phyloP scores from a whole-genome alignment of 2,329 filamentous ascomycete genomes.

The Diplodia seriata region DNA sequence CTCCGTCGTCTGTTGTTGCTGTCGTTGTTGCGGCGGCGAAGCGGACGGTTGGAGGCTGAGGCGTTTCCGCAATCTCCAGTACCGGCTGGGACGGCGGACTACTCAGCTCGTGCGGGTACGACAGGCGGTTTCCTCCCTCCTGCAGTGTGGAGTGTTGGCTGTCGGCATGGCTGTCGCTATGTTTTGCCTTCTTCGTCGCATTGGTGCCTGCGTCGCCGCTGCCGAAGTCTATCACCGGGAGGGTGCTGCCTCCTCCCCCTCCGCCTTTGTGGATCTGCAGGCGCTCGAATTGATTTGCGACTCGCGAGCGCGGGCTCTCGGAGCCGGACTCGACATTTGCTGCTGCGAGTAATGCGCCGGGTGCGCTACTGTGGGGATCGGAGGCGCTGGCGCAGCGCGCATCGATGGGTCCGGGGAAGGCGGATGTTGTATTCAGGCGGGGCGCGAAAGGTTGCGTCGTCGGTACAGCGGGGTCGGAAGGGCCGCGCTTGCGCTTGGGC shows the following conservation, averaged over 20 bases:
- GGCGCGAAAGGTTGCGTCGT: conserved; percentile 30
- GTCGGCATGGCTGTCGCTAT: conserved; percentile 2
- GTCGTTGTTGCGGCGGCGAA: conserved; percentile 7
- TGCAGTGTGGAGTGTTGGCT: not conserved
- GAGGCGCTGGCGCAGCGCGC: conserved; percentile 14
- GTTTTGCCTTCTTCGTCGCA: conserved; percentile 29
- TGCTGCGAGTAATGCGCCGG: conserved; percentile 1
- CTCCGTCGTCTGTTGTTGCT: not conserved
- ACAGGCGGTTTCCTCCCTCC: not conserved
- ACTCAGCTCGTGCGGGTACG: not conserved
- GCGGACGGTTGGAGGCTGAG: not conserved
- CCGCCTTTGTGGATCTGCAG: conserved; percentile 21
- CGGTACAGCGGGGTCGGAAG: conserved; percentile 31
- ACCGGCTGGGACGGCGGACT: conserved; percentile 25
- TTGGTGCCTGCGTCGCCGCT: conserved; percentile 9
- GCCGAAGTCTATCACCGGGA: conserved; percentile 29
- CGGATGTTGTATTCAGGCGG: conserved; percentile 32
- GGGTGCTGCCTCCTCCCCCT: not conserved
- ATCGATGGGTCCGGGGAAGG: conserved; percentile 28
- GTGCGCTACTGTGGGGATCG: conserved; percentile 26
- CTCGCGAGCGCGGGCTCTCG: conserved; percentile 29
- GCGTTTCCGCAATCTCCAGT: conserved; percentile 31
- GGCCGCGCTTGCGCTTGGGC: conserved; percentile 33
- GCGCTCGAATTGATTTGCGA: conserved; percentile 27
- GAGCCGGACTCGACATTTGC: conserved; percentile 10